Percentiles rank a stretch among this genome's conserved stretches.
phyloP scores from a whole-genome alignment of 345 rosid genomes.

The Durio zibethinus region DNA sequence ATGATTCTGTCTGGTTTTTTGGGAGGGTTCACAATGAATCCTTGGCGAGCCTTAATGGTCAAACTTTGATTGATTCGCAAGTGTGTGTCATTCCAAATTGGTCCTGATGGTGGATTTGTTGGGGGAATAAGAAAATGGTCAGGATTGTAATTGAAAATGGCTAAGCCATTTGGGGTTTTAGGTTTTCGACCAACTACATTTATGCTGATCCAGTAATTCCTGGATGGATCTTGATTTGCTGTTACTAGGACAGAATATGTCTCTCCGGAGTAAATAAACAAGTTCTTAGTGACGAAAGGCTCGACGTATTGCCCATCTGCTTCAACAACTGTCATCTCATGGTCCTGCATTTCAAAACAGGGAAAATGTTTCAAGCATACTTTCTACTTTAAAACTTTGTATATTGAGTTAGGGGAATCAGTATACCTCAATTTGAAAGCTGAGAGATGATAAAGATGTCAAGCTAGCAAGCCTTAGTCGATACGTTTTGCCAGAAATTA shows the following conservation, averaged over 20 bases:
- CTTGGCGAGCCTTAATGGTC: conserved; percentile 44
- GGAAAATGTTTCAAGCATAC: neutral
- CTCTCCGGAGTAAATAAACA: conserved; percentile 73
- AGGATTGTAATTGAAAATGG: conserved; percentile 56
- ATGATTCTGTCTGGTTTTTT: conserved; percentile 39
- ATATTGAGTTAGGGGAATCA: neutral
- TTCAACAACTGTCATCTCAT: conserved; percentile 74
- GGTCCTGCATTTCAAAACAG: conserved; percentile 36
- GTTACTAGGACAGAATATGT: conserved; percentile 62
- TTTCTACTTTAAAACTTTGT: neutral
- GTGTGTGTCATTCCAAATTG: conserved; percentile 37
- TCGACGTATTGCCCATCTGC: conserved; percentile 68
- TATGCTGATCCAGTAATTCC: conserved; percentile 63
- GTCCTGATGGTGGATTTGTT: conserved; percentile 36
- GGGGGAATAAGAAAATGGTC: conserved; percentile 48
- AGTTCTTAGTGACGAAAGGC: conserved; percentile 57
- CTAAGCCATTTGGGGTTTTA: conserved; percentile 43
- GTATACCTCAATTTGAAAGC: conserved; percentile 67
- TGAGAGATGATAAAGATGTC: conserved; percentile 61
- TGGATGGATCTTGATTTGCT: conserved; percentile 47
- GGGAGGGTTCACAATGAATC: conserved; percentile 44
- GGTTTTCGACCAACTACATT: conserved; percentile 48
- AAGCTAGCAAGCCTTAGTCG: conserved; percentile 56
- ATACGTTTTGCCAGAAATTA: conserved; percentile 56
- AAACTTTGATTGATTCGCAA: conserved; percentile 46